These are phyloP conservation scores for Brassica balearica DNA, from an alignment of 441 rosid species.

Conservation along the genomic window DNA sequence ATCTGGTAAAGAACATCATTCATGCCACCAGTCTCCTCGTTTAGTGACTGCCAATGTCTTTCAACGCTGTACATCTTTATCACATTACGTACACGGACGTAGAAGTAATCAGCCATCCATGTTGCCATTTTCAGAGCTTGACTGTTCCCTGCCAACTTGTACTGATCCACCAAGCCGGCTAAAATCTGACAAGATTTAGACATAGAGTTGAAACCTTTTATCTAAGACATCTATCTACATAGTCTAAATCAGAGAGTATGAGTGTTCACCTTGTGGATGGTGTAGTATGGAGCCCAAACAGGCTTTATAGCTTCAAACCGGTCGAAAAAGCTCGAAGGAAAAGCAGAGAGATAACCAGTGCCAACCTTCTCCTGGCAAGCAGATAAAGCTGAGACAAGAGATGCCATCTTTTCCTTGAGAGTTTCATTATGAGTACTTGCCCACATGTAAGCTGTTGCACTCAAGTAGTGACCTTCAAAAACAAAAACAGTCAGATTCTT, in stretches of 20 bases:
- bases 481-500: slow-evolving; percentile 30
- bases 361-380: slow-evolving; percentile 78
- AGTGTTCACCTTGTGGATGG: slow-evolving; percentile 79
- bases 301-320: slow-evolving; percentile 80
- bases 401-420: slow-evolving; percentile 74
- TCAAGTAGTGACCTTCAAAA: slow-evolving; percentile 87
- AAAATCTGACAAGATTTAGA: background rate
- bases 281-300: slow-evolving; percentile 98
- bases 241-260: background rate
- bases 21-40: slow-evolving; percentile 80
- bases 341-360: slow-evolving; percentile 91
- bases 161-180: slow-evolving; percentile 63
- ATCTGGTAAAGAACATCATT: slow-evolving; percentile 68
- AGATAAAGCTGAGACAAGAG: slow-evolving; percentile 70
- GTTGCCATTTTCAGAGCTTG: slow-evolving; percentile 59
- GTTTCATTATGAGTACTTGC: slow-evolving; percentile 81
- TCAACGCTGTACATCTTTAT: slow-evolving; percentile 51
- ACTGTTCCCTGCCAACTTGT: slow-evolving; percentile 51
- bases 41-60: slow-evolving; percentile 65
- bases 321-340: slow-evolving; percentile 82
- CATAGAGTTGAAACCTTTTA: slow-evolving; percentile 3
- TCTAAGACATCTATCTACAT: too few relatives aligned
- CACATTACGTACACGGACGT: slow-evolving; percentile 64
- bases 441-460: slow-evolving; percentile 97
- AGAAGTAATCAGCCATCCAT: slow-evolving; percentile 72